Base-by-base conservation (phyloP, 768 basidiomycete genomes). In the Pseudohyphozyma bogoriensis region DNA sequence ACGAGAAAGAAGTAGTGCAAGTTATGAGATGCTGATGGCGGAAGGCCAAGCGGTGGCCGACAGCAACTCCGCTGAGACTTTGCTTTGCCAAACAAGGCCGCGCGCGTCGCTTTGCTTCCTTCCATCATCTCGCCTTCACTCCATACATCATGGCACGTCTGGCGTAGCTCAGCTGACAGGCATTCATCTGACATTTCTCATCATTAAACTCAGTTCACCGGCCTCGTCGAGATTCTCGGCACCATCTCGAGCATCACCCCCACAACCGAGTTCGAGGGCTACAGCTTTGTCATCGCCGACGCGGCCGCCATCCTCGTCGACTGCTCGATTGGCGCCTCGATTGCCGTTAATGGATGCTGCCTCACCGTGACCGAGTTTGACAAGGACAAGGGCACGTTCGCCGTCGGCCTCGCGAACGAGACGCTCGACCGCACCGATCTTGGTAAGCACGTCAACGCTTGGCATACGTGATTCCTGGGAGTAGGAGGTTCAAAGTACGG, bases 351-450 rank as follows among this genome's bases (percentile, higher is more conserved):
- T 62, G 72, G 89, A 13, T 80, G 80, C 36, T 97, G 95, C 72
- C 72, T 99, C 71, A 97, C 95, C 0, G 93, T 93, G 46, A 91
- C 85, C 2, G 83, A 82, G 69, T 96, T 93, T 69, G 79, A 86
- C 70, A 42, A 56, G 5, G 46, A 63, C 2, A 74, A 78, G 63
- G 75, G 78, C 44, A 68, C 82, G 80, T 97, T 99, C 78, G 87
- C 82, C 70, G 89, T 96, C 50, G 93, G 91, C 80, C 77, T 99
- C 51, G 92, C 93, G 47, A 92, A 93, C 68, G 95, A 99, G 78
- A 97, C 95, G 18, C 76, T 99, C 60, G 79, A 82, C 55, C 78
- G 89, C 73, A 96, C 92, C 3, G 87, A 96, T 76, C 77, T 97
- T 35, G 95, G 93, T 87, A 71, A 68, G 77, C 70, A 29, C n/a